phyloP scores from a whole-genome alignment of 2,329 filamentous ascomycete genomes.

The Calonectria honghensis region DNA sequence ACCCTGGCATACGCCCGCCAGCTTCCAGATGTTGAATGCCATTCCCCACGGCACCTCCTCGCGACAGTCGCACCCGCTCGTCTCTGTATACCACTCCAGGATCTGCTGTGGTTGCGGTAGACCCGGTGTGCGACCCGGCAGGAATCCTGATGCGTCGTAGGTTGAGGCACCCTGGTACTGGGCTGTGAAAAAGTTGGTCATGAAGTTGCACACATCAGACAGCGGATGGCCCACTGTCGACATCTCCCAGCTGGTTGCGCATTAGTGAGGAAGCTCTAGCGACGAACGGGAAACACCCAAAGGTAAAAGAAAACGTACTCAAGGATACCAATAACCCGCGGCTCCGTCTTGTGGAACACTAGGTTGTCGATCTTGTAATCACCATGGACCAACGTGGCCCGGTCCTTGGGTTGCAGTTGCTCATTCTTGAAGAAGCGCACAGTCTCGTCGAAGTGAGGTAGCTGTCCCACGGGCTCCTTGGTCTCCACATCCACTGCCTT shows the following conservation, averaged over 20 bases:
- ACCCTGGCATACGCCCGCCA: constrained; percentile 83
- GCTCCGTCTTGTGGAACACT: constrained; percentile 91
- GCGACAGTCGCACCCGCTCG: constrained; percentile 82
- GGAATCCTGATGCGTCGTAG: constrained; percentile 70
- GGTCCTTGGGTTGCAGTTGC: constrained; percentile 82
- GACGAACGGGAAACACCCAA: neutral
- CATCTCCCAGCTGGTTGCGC: constrained; percentile 88
- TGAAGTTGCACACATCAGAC: constrained; percentile 90
- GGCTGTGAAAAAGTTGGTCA: constrained; percentile 64
- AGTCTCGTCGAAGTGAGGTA: constrained; percentile 89
- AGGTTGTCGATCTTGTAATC: constrained; percentile 98
- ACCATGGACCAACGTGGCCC: constrained; percentile 89
- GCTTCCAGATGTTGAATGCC: constrained; percentile 78
- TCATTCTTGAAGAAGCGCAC: constrained; percentile 85
- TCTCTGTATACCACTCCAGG: constrained; percentile 63
- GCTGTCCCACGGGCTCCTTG: constrained; percentile 83
- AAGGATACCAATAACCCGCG: constrained; percentile 91
- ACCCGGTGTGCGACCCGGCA: constrained; percentile 78
- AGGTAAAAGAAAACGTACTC: constrained; percentile 73
- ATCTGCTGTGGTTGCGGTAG: constrained; percentile 69
- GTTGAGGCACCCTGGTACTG: constrained; percentile 50
- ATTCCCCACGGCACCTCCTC: constrained; percentile 76
- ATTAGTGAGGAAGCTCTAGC: neutral
- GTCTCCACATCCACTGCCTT: constrained; percentile 85
- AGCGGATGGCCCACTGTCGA: constrained; percentile 97